Base-by-base conservation (phyloP, 1,284 basidiomycete genomes). In the Ganoderma lucidum region DNA sequence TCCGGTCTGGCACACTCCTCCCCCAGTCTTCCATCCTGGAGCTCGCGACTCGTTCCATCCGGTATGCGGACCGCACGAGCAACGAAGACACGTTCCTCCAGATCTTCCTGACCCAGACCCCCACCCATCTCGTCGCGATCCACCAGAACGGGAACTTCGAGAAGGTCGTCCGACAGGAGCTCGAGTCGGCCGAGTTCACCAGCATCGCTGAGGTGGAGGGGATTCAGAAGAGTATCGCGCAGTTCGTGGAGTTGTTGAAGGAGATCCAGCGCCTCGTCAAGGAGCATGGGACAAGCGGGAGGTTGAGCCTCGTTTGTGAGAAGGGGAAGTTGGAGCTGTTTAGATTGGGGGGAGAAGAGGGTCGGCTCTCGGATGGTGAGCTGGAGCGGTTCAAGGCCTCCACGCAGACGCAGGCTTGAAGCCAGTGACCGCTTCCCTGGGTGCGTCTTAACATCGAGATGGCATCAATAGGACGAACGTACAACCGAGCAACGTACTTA, bases 51-150 rank as follows among this genome's bases (percentile, higher is more conserved):
- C 81, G 84, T 32, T 82, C 83, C 5, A 70, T 75, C 37, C 71
- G 72, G 23, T 76, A 79, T 65, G 69, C 75, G 53, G 67, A 76
- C 62, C 63, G 61, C 42, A 67, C 61, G 10, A 69, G 30, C 51
- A n/a, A 19, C 42, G 66, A 87, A 59, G 79, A 82, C 3, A 78
- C 82, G 3, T 78, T 87, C 61, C 75, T 89, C 58, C 87, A 89
- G 73, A 75, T 89, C 2, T 87, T 84, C 77, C 81, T 90, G 68
- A 88, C 88, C 0, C 86, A 89, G 73, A 89, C 87, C 0, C 80
- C 83, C 0, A 81, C 87, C 60, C 83, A 82, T 67, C 85, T 84
- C 75, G 78, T 89, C 35, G 88, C 82, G 0, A 75, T 86, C 9
- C 88, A 90, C 71, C 73, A 81, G 28, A 87, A 87, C 0, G 75